Conservation (phyloP, 1,284 basidiomycete species). For the Trichosporon coremiiforme region DNA sequence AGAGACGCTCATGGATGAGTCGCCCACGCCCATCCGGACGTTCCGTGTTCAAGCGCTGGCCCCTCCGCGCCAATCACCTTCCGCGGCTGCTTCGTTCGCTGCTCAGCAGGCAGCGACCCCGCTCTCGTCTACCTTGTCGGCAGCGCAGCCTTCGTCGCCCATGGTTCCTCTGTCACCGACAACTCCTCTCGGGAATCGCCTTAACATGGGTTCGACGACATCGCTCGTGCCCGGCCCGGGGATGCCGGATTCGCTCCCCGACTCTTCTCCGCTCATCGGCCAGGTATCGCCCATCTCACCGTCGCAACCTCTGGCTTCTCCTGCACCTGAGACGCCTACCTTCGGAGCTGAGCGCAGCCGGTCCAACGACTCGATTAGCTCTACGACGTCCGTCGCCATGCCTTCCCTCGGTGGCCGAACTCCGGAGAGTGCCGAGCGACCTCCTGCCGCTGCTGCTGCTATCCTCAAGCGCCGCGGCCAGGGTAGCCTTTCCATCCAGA, state of each 20-base stretch:
- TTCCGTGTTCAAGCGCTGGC: constrained; percentile 27
- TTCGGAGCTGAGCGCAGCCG: not conserved
- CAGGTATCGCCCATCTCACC: not conserved
- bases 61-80: not conserved
- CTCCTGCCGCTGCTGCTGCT: not conserved
- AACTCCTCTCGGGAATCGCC: not conserved
- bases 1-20: constrained; percentile 32
- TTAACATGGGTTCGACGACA: constrained; percentile 1
- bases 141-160: not conserved
- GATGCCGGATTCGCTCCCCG: not conserved
- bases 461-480: constrained; percentile 6
- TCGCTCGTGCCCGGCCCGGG: not conserved
- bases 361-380: not conserved
- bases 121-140: not conserved
- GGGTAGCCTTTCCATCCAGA: not conserved
- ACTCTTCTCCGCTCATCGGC: constrained; percentile 14
- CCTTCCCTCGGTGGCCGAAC: not conserved
- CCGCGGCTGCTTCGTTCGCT: not conserved
- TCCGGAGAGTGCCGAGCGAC: not conserved
- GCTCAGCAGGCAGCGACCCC: not conserved
- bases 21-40: constrained; percentile 29
- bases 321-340: not conserved
- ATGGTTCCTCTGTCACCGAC: not conserved
- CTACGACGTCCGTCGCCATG: not conserved
- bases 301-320: constrained; percentile 4